Percentiles rank a stretch among this genome's conserved stretches.
Conservation (phyloP, 106 monocot species). For the Xerophyta viscosa region DNA sequence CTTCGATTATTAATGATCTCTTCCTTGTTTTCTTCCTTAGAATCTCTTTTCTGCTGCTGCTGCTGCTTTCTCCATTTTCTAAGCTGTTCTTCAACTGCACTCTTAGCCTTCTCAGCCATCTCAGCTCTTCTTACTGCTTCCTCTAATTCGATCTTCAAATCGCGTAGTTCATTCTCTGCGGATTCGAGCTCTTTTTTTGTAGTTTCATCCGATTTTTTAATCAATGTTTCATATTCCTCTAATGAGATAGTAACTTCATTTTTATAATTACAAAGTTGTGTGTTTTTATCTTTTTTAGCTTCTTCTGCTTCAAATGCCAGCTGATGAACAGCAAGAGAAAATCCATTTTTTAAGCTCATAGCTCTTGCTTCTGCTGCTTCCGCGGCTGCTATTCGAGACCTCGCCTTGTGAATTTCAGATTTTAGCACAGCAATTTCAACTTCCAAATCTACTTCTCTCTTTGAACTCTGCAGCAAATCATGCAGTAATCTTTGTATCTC, state of each 20-base stretch:
- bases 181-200: slow-evolving; percentile 13
- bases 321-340: slow-evolving; percentile 13
- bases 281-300: slow-evolving; percentile 10
- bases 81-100: slow-evolving; percentile 18
- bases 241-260: slow-evolving; percentile 17
- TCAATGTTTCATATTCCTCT: slow-evolving; percentile 12
- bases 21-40: slow-evolving; percentile 1
- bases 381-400: slow-evolving; percentile 12
- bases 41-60: slow-evolving; percentile 5
- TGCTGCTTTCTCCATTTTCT: slow-evolving; percentile 19
- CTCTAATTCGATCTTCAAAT: slow-evolving; percentile 13
- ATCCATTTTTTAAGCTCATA: slow-evolving; percentile 3
- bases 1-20: neutral
- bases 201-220: slow-evolving; percentile 4
- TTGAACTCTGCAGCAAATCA: slow-evolving; percentile 3
- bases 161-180: slow-evolving; percentile 11
- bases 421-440: slow-evolving; percentile 13
- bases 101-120: slow-evolving; percentile 28
- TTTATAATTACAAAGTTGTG: neutral
- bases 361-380: slow-evolving; percentile 16
- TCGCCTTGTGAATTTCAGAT: slow-evolving; percentile 18
- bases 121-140: slow-evolving; percentile 18
- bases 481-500: slow-evolving; percentile 9
- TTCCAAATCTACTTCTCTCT: slow-evolving; percentile 21
- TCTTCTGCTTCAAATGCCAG: slow-evolving; percentile 17